These are phyloP conservation scores for Cladorrhinum samala DNA, from an alignment of 495 filamentous ascomycete genomes.

Conservation along the genomic window DNA sequence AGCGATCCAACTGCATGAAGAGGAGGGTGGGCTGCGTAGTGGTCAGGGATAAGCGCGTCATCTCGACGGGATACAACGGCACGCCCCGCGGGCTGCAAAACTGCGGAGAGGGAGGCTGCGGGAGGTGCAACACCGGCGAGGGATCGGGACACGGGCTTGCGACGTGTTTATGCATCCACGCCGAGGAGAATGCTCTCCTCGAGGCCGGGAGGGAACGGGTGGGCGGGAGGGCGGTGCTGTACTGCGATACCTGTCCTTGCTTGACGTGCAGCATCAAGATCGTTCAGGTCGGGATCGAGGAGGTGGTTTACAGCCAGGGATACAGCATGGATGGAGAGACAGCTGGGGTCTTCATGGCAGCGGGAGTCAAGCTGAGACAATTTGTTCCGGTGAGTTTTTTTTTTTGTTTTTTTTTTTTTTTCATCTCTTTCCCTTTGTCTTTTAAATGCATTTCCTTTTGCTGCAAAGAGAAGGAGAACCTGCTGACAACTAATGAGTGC, in stretches of 20 bases:
- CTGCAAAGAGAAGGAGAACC: not conserved
- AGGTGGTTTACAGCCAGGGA: constrained; percentile 88
- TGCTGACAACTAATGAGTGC: constrained; percentile 8
- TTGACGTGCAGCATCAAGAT: constrained; percentile 99
- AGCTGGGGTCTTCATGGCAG: constrained; percentile 68
- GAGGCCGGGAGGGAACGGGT: constrained; percentile 92
- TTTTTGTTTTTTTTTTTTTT: not conserved
- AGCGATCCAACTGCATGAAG: constrained; percentile 97
- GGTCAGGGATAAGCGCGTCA: constrained; percentile 81
- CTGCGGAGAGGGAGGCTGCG: constrained; percentile 90
- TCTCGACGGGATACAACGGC: constrained; percentile 96
- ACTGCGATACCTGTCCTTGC: constrained; percentile 96
- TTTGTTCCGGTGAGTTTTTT: constrained; percentile 64
- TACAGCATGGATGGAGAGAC: constrained; percentile 91
- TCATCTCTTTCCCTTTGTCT: not conserved
- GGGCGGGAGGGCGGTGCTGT: constrained; percentile 69
- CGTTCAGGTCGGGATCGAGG: constrained; percentile 85
- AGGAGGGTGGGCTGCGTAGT: constrained; percentile 90
- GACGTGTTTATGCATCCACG: constrained; percentile 91
- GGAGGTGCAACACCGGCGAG: constrained; percentile 68
- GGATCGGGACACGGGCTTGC: constrained; percentile 66
- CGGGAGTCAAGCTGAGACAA: constrained; percentile 71
- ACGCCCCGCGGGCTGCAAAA: constrained; percentile 81
- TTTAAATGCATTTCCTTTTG: not conserved
- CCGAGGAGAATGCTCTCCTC: constrained; percentile 92